phyloP scores from a whole-genome alignment of 805 yeast genomes.

The Hanseniaspora nectarophila region DNA sequence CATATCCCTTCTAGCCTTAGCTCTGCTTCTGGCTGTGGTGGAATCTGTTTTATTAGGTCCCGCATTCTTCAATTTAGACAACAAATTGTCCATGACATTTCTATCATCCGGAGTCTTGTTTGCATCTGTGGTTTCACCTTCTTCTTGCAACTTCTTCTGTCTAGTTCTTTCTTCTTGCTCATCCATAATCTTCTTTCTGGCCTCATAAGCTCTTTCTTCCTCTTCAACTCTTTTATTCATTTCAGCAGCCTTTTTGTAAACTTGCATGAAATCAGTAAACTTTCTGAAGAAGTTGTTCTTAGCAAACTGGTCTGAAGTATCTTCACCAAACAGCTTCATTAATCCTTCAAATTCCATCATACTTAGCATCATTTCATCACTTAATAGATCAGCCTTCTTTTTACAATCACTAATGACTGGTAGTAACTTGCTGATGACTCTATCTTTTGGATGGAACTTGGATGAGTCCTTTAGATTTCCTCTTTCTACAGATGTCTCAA shows the following conservation, averaged over 20 bases:
- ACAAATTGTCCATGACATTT: slow-evolving; percentile 68
- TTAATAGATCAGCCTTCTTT: slow-evolving; percentile 51
- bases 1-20: slow-evolving; percentile 56
- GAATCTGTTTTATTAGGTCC: slow-evolving; percentile 71
- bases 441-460: slow-evolving; percentile 74
- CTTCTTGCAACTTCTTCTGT: slow-evolving; percentile 14
- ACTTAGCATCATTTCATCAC: slow-evolving; percentile 51
- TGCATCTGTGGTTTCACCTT: not conserved
- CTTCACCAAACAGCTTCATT: slow-evolving; percentile 87
- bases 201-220: slow-evolving; percentile 64
- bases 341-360: slow-evolving; percentile 53
- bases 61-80: slow-evolving; percentile 77
- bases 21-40: slow-evolving; percentile 67
- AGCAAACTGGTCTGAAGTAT: slow-evolving; percentile 53
- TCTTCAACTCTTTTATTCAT: slow-evolving; percentile 77
- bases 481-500: slow-evolving; percentile 57
- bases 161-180: slow-evolving; percentile 26
- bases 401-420: slow-evolving; percentile 67
- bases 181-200: slow-evolving; percentile 47
- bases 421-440: slow-evolving; percentile 46
- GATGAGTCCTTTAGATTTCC: slow-evolving; percentile 78
- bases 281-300: slow-evolving; percentile 62
- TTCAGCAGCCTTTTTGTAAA: slow-evolving; percentile 64
- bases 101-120: slow-evolving; percentile 15
- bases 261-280: slow-evolving; percentile 65